phyloP scores from a whole-genome alignment of 2,329 filamentous ascomycete genomes.

The Macrophomina phaseolina region DNA sequence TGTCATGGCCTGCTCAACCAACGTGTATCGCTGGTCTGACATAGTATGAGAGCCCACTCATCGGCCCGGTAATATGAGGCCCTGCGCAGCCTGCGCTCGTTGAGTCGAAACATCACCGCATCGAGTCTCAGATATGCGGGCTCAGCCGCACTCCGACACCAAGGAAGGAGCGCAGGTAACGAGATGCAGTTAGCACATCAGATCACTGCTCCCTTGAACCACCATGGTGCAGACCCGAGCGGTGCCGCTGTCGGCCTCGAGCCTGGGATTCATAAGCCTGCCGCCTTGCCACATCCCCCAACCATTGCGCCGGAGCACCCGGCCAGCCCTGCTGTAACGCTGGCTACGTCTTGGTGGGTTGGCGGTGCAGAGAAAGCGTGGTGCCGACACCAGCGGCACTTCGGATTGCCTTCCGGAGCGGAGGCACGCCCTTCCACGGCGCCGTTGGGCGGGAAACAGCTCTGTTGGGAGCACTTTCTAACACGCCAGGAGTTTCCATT shows the following conservation, averaged over 20 bases:
- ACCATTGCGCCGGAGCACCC: slow-evolving; percentile 12
- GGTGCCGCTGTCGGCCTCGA: background rate
- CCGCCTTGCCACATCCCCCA: slow-evolving; percentile 8
- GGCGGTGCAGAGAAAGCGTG: background rate
- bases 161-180: slow-evolving; percentile 19
- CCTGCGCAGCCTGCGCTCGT: slow-evolving; percentile 9
- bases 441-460: slow-evolving; percentile 6
- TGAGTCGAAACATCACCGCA: slow-evolving; percentile 24
- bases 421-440: background rate
- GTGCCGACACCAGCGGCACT: background rate
- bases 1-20: slow-evolving; percentile 24
- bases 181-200: slow-evolving; percentile 24
- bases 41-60: slow-evolving; percentile 25
- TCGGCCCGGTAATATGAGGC: slow-evolving; percentile 22
- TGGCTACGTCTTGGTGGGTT: background rate
- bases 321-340: slow-evolving; percentile 12
- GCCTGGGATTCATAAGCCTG: slow-evolving; percentile 15
- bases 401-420: slow-evolving; percentile 6
- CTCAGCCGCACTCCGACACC: slow-evolving; percentile 13
- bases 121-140: slow-evolving; percentile 21
- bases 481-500: background rate
- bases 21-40: slow-evolving; percentile 24
- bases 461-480: slow-evolving; percentile 10
- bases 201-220: slow-evolving; percentile 4
- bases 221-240: slow-evolving; percentile 12